Conservation (phyloP, 345 rosid species). For the Populus pruinosa region DNA sequence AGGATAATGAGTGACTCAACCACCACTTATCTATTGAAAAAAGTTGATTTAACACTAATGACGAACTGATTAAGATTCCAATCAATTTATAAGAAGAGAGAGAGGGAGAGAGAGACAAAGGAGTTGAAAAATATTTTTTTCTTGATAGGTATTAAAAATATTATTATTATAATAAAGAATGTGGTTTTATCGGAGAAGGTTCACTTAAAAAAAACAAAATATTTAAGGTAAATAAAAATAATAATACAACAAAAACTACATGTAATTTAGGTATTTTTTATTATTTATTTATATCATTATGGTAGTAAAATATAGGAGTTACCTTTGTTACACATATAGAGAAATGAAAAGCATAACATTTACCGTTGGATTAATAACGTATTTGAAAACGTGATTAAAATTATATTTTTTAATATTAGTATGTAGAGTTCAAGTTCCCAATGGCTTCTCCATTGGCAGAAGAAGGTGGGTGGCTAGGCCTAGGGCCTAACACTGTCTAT, state of each 20-base stretch:
- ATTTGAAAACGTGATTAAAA: no score
- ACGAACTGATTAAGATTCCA: constrained; percentile 29
- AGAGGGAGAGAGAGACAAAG: not conserved
- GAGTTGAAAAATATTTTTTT: not conserved
- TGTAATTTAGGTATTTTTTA: no score
- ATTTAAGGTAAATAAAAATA: not conserved
- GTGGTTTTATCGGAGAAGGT: not conserved
- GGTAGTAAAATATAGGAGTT: no score
- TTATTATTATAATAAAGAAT: not conserved
- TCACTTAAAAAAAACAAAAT: no score
- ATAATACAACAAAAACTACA: no score
- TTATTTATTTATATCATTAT: no score
- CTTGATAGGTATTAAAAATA: not conserved
- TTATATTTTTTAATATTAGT: no score
- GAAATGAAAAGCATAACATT: no score
- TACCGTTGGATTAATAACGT: no score
- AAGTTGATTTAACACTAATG: constrained; percentile 13
- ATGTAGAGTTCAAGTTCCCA: not conserved
- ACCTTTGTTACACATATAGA: no score
- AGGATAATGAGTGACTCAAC: constrained; percentile 38
- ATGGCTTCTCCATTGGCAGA: not conserved
- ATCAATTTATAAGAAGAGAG: constrained; percentile 5
- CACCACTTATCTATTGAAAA: constrained; percentile 29
- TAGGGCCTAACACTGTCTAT: no score
- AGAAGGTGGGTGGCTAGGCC: not conserved